Conservation (phyloP, 148 eudicot genomes). For the Rhododendron ovatum region DNA sequence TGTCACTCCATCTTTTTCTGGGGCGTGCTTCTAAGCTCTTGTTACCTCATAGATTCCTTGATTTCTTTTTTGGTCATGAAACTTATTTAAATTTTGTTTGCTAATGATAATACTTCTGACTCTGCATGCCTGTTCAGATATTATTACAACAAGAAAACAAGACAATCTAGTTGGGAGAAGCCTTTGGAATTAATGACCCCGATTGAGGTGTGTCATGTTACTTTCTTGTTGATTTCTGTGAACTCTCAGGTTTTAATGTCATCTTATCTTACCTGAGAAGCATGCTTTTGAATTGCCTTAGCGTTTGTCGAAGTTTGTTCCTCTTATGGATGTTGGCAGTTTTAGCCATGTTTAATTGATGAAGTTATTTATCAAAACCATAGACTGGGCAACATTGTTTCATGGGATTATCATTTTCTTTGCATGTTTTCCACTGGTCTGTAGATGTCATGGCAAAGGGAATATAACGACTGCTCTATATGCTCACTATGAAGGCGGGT, state of each 20-base stretch:
- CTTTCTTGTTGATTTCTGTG: conserved; percentile 11
- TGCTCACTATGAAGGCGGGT: conserved; percentile 76
- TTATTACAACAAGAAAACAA: conserved; percentile 87
- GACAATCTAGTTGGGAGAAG: conserved; percentile 97
- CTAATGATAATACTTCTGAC: background rate
- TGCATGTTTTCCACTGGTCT: conserved; percentile 80
- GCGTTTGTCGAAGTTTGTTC: conserved; percentile 4
- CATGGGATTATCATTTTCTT: conserved; percentile 76
- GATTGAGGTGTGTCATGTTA: conserved; percentile 64
- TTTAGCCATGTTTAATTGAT: conserved; percentile 28
- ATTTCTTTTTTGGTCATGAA: background rate
- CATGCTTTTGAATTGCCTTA: conserved; percentile 19
- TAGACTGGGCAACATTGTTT: conserved; percentile 32
- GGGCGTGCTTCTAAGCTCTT: background rate
- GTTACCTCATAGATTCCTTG: background rate
- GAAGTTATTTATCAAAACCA: conserved; percentile 8
- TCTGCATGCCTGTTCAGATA: conserved; percentile 42
- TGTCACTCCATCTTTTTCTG: background rate
- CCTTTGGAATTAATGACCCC: conserved; percentile 95
- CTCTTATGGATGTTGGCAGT: conserved; percentile 22
- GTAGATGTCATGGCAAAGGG: conserved; percentile 92
- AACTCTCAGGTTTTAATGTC: background rate
- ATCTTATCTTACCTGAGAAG: conserved; percentile 8
- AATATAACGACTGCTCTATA: conserved; percentile 62
- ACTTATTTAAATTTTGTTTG: background rate